Evolutionary conservation across 2,329 filamentous ascomycete genomes (phyloP).

Genomic region (Alternaria hordeiaustralica): DNA sequence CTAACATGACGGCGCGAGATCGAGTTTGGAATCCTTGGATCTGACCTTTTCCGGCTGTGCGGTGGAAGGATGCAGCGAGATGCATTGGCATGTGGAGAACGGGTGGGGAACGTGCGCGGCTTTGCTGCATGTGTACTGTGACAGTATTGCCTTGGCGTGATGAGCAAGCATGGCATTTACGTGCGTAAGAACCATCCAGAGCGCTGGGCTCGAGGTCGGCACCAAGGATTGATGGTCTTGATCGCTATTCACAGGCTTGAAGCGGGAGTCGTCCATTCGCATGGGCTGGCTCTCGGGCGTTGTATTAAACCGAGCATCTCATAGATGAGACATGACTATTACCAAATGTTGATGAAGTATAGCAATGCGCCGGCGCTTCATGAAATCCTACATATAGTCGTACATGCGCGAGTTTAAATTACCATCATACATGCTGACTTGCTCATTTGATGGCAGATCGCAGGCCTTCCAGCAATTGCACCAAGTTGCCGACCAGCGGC

Average conservation of each 20-base stretch:
- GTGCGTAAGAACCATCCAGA: neutral
- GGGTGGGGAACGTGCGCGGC: neutral
- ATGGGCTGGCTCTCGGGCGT: neutral
- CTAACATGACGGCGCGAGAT: neutral
- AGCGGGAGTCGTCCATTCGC: neutral
- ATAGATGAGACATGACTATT: neutral
- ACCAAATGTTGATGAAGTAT: neutral
- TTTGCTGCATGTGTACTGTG: neutral
- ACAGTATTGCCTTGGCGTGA: neutral
- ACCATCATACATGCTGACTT: neutral
- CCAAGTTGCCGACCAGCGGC: conserved; percentile 71
- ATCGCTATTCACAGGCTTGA: neutral
- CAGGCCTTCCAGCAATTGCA: conserved; percentile 67
- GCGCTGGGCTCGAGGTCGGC: neutral
- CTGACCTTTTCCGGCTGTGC: neutral
- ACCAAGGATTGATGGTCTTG: neutral
- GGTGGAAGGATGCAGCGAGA: neutral
- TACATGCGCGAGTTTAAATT: conserved; percentile 1
- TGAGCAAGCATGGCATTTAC: neutral
- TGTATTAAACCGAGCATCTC: neutral
- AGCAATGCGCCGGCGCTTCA: neutral
- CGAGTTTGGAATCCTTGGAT: neutral
- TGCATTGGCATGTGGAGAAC: neutral
- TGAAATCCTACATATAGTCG: neutral
- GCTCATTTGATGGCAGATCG: conserved; percentile 56